Base-by-base conservation (phyloP, 176 grass and related monocot genomes). In the Phoenix dactylifera region DNA sequence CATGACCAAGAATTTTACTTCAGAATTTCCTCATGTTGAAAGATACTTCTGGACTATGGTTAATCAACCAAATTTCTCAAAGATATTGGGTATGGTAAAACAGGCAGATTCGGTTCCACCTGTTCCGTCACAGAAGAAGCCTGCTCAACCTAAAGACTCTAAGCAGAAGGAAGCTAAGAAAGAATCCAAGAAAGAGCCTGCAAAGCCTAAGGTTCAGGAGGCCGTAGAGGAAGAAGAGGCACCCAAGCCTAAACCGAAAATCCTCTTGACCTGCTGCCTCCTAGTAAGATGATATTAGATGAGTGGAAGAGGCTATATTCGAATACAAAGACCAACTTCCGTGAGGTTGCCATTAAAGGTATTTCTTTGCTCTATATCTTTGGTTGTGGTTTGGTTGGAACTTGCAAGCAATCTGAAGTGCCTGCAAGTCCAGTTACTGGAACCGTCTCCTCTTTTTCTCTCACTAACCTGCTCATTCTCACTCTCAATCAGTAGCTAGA, bases 251-350 rank as follows among this genome's bases (percentile, higher is more conserved):
- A 95, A 95, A 44, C 69, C 79, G 0, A 95, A 95, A 95, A 95
- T 66, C 79, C 90, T 24, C 75, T 95, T 17, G 90, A 95, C 67
- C 63, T 83, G 76, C 79, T 95, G 20, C 86, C 90, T 24, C 86
- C 86, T 14, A 95, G 90, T 59, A 89, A 80, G 70, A 95, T 95
- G 90, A 60, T 95, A 55, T 79, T 95, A 26, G 90, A 95, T 62
- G 90, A 95, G 30, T 95, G 90, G 90, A 95, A 95, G 79, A 83
- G 82, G 59, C 12, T 95, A 3, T 89, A 95, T 60, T 89, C 90
- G 1, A 95, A 95, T 66, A 95, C 82, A 0, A 89, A 95, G 65
- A 95, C 85, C 29, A 95, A 95, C 55, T 95, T 89, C 71, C 85
- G 63, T 1, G 90, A 89, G 73, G 82, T 95, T 69, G 85, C 90